Conservation (phyloP, 1,284 basidiomycete species). For the Sphaerobolus stellatus region DNA sequence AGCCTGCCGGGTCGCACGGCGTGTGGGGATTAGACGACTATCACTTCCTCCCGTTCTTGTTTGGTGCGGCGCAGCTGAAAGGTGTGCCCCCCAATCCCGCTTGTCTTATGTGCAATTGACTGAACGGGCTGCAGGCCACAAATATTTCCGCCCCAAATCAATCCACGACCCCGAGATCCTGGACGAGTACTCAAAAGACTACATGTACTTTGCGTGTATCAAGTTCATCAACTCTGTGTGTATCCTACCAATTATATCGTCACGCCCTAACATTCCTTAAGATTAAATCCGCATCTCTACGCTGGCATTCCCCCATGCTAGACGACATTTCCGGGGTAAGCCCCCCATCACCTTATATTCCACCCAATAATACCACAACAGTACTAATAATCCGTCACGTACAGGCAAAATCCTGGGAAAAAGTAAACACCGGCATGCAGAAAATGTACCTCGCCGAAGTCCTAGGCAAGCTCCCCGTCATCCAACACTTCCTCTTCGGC, state of each 20-base stretch:
- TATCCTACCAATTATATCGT: constrained; percentile 10
- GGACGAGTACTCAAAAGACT: constrained; percentile 89
- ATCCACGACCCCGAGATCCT: constrained; percentile 92
- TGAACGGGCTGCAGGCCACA: constrained; percentile 64
- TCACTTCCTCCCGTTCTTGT: constrained; percentile 94
- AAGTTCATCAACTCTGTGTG: constrained; percentile 92
- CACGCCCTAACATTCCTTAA: constrained; percentile 29
- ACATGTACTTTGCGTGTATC: constrained; percentile 98
- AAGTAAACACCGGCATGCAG: constrained; percentile 96
- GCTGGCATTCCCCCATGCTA: constrained; percentile 99
- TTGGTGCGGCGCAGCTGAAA: constrained; percentile 81
- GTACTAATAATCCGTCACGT: not conserved
- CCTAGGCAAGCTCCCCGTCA: constrained; percentile 91
- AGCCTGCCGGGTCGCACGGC: constrained; percentile 96
- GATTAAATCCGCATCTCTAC: constrained; percentile 93
- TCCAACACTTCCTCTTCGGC: constrained; percentile 96
- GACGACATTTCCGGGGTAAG: constrained; percentile 93
- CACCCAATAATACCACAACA: not conserved
- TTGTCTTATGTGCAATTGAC: not conserved
- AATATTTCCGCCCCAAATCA: constrained; percentile 86
- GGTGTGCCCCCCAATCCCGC: constrained; percentile 38
- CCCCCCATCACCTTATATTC: constrained; percentile 2
- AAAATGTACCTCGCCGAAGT: constrained; percentile 99
- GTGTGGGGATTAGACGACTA: constrained; percentile 99
- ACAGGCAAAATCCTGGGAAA: constrained; percentile 93